Evolutionary conservation across 192 early-diverging fungal genomes (phyloP), one percentile per base, ranked within the genome.

Genomic region (Haplosporangium gracile): DNA sequence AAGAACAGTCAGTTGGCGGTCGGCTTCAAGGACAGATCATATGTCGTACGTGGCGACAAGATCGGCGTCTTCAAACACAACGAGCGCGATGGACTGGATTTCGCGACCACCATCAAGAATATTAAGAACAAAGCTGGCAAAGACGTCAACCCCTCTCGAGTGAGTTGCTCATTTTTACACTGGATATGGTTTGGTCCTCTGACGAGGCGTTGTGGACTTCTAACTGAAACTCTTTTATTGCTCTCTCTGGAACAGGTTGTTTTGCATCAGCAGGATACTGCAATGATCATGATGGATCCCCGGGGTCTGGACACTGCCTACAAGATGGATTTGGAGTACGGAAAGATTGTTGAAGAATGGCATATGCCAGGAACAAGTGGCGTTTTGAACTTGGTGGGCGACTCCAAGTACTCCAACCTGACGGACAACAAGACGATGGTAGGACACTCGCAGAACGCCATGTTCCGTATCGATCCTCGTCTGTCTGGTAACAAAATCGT

Each of bases 261-360:
- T 91, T 91, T 99, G 76, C 97, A 97, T 78, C 91, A 98, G 82
- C 93, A 96, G 74, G 98, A 99, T 85, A 90, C 93, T 26, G 83
- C 94, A 8, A 88, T 97, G 90, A 83, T 99, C 43, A 89, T 97
- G 80, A 92, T 96, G 93, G 90, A 95, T 76, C 89, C 92, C 63
- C 83, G 90, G 76, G 93, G 97, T 55, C 84, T 91, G 34, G 89
- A 96, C 78, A 94, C 92, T 49, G 90, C 97, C 69, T 97, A 93
- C 91, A 92, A 91, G 76, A 97, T 99, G 97, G 98, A 99, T 87
- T 88, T 99, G 40, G 96, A 97, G 82, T 89, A 90, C 82, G 98
- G 97, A 47, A 95, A 97, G 89, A 93, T 99, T 22, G 98, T 98
- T 18, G 97, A 99, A 75, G 96, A 98, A 88, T 99, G 96, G 96